Percentiles rank a stretch among this genome's conserved stretches.
These are phyloP conservation scores for Ustilago sp. DNA, from an alignment of 1,284 basidiomycete genomes.

Conservation along the genomic window DNA sequence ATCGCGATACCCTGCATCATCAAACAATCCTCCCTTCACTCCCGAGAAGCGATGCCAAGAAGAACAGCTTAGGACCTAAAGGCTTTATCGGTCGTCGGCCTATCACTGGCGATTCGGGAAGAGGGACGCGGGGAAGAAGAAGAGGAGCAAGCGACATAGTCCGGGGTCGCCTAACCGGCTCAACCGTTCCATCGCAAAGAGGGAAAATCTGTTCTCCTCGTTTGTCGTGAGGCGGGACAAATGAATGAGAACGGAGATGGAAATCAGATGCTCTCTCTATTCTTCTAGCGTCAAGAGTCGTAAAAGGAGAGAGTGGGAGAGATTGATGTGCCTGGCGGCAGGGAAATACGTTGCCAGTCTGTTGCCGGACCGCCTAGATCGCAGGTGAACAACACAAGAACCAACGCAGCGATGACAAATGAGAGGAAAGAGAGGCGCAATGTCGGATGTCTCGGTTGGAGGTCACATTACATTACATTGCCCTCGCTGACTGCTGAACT, in stretches of 20 bases:
- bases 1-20: not conserved
- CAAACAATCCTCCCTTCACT: not conserved
- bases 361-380: not conserved
- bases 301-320: not conserved
- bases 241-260: not conserved
- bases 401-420: not conserved
- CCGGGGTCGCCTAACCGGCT: constrained; percentile 6
- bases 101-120: not conserved
- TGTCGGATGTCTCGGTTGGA: constrained; percentile 9
- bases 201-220: not conserved
- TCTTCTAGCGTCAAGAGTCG: constrained; percentile 1
- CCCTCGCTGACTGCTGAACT: not conserved
- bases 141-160: constrained; percentile 2
- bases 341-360: constrained; percentile 3
- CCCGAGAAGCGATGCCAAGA: no score
- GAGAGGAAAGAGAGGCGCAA: not conserved
- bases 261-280: not conserved
- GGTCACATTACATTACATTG: constrained; percentile 11
- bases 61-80: not conserved
- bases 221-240: not conserved
- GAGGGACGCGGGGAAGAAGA: constrained; percentile 5
- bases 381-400: no score
- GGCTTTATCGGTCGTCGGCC: constrained; percentile 19
- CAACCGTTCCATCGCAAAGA: not conserved
- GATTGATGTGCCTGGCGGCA: not conserved